phyloP scores from a whole-genome alignment of 768 basidiomycete species.

The Lactarius trivialis region DNA sequence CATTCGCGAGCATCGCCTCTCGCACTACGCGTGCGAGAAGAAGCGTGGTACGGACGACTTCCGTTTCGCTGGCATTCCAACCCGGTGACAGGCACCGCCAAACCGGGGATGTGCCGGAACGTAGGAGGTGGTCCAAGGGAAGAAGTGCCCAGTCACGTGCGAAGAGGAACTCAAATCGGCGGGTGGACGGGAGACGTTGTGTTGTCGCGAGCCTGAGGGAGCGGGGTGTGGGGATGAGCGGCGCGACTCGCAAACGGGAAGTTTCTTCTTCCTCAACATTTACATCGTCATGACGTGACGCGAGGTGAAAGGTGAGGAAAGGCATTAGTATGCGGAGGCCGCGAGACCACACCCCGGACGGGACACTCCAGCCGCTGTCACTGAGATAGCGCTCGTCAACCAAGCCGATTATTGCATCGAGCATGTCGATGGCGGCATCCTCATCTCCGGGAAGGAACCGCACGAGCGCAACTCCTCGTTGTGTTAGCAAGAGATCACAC shows the following conservation, averaged over 20 bases:
- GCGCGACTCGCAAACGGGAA: conserved; percentile 38
- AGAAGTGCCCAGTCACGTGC: conserved; percentile 59
- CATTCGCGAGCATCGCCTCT: conserved; percentile 39
- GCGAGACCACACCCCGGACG: conserved; percentile 42
- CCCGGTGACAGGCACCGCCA: conserved; percentile 58
- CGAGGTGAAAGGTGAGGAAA: conserved; percentile 48
- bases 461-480: conserved; percentile 50
- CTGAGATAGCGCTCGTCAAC: conserved; percentile 39
- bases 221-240: conserved; percentile 41
- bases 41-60: conserved; percentile 65
- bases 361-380: conserved; percentile 33
- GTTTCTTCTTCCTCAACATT: not conserved
- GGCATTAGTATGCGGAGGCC: conserved; percentile 48
- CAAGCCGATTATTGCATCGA: conserved; percentile 35
- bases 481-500: conserved; percentile 58
- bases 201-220: conserved; percentile 57
- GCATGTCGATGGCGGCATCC: conserved; percentile 40
- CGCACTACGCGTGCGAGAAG: conserved; percentile 49
- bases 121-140: conserved; percentile 72
- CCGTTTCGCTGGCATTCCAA: conserved; percentile 78
- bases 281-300: conserved; percentile 30
- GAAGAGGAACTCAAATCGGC: conserved; percentile 38
- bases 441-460: conserved; percentile 73
- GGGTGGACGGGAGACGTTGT: conserved; percentile 35
- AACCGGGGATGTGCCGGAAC: conserved; percentile 65